Percentiles rank a stretch among this genome's conserved stretches.
Evolutionary conservation across 805 yeast genomes (phyloP).

Genomic region (Schizosaccharomyces pombe): ASM294v3 CU329670.1:5023501-5024000

Average conservation of each 20-base stretch:
- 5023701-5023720: conserved; percentile 4
- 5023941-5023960: too few relatives aligned
- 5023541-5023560: background rate
- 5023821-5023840: too few relatives aligned
- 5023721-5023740: conserved; percentile 5
- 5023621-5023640: background rate
- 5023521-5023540: conserved; percentile 3
- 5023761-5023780: too few relatives aligned
- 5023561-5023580: background rate
- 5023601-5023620: conserved; percentile 3
- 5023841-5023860: too few relatives aligned
- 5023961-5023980: too few relatives aligned
- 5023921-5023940: too few relatives aligned
- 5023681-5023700: conserved; percentile 4
- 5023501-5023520: conserved; percentile 1
- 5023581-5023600: background rate
- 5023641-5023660: conserved; percentile 2
- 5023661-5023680: background rate
- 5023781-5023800: too few relatives aligned
- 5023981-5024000: too few relatives aligned
- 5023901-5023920: too few relatives aligned
- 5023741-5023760: conserved; percentile 14
- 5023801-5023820: too few relatives aligned
- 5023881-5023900: too few relatives aligned
- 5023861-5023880: too few relatives aligned